Evolutionary conservation across 192 early-diverging fungal species (phyloP), one percentile per base, ranked within the genome.

Genomic region (Coemansia sp.): DNA sequence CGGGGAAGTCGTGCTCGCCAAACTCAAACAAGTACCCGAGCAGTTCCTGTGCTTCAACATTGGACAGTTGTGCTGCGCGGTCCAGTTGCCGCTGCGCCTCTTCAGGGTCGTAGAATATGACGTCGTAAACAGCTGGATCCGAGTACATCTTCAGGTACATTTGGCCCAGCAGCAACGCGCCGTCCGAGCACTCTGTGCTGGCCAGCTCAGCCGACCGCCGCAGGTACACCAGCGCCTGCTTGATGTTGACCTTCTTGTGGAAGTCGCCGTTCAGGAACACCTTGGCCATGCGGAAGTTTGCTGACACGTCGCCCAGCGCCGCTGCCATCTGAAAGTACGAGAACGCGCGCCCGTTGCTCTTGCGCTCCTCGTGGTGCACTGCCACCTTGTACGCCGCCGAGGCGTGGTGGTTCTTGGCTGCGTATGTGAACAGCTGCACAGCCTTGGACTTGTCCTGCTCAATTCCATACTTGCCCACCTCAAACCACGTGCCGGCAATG

Each of bases 171-270:
- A 92, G 83, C 67, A 88, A 89, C 23, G 93, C 84, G 21, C 89
- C 87, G 65, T 92, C 86, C 2, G 90, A 86, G 68, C 88, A 90
- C 17, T 85, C 78, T 19, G 81, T 69, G 49, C 75, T 83, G 5
- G 94, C 88, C 61, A 89, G 86, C 21, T 87, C 80, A 1, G 93
- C 88, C 1, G 93, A 84, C 39, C 91, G 83, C 68, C 90, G 87
- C 62, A 97, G 83, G 73, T 90, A 95, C 45, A 88, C 86, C 62
- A 98, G 82, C 14, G 89, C 92, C 67, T 92, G 86, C 62, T 90
- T 90, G 45, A 87, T 68, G 66, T 93, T 89, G 51, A 71, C 73
- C 24, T 81, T 70, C 64, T 89, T 87, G 64, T 84, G 76, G 22
- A 95, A 76, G 29, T 86, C 80, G 62, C 94, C 94, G 12, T 85